Evolutionary conservation across 441 rosid genomes (phyloP).

Genomic region (Jatropha multifida): DNA sequence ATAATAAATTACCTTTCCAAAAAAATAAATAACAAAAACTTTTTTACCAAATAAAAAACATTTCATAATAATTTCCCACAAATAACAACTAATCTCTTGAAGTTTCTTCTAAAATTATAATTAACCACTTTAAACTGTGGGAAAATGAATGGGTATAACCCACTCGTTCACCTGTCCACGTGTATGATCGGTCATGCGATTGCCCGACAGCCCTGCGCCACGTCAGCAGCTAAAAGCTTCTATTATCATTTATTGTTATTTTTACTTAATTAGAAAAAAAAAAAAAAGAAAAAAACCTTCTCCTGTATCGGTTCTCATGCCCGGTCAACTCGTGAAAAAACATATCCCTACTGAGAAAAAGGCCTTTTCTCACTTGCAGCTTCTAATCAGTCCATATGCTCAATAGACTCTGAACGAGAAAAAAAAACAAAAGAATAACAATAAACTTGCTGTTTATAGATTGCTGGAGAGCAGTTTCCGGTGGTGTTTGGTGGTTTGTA

Average conservation of each 20-base stretch:
- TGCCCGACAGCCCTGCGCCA: no score
- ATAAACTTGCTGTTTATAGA: constrained; percentile 1
- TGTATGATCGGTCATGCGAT: no score
- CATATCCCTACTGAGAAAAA: neutral
- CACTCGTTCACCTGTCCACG: no score
- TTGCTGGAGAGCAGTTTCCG: constrained; percentile 8
- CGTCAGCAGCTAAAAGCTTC: neutral
- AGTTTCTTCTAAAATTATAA: no score
- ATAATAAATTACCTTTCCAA: no score
- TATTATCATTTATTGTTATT: neutral
- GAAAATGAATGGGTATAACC: no score
- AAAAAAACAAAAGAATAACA: neutral
- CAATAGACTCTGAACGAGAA: neutral
- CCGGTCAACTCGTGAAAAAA: constrained; percentile 16
- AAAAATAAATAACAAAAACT: no score
- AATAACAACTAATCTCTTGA: no score
- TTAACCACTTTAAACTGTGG: no score
- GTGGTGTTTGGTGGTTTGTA: constrained; percentile 8
- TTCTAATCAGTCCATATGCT: constrained; percentile 1
- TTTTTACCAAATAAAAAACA: no score
- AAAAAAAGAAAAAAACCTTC: neutral
- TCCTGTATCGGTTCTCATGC: neutral
- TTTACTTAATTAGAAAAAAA: neutral
- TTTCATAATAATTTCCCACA: no score
- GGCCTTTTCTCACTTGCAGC: neutral